Conservation (phyloP, 2,329 filamentous ascomycete species). For the Colletotrichum spaethianum region DNA sequence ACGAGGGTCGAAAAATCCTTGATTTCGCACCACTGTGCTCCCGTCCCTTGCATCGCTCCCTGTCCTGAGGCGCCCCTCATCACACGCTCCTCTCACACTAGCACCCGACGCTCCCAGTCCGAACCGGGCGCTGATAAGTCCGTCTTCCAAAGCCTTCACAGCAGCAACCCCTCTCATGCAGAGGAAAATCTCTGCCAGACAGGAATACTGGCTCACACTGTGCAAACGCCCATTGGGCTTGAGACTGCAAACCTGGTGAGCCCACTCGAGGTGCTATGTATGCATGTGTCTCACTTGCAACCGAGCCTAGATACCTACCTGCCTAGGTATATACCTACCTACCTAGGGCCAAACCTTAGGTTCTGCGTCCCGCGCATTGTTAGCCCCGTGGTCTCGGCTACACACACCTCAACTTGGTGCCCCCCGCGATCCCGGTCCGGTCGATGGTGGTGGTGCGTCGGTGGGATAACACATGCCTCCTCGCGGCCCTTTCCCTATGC, state of each 20-base stretch:
- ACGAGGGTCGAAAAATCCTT: slow-evolving; percentile 21
- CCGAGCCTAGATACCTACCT: neutral
- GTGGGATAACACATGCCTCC: slow-evolving; percentile 34
- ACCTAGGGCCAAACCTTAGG: neutral
- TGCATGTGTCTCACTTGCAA: neutral
- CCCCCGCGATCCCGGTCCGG: slow-evolving; percentile 18
- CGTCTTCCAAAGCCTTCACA: slow-evolving; percentile 25
- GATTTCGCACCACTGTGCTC: slow-evolving; percentile 21
- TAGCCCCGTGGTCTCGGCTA: slow-evolving; percentile 23
- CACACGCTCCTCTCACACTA: slow-evolving; percentile 21
- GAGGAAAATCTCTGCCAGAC: slow-evolving; percentile 11
- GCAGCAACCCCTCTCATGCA: slow-evolving; percentile 6
- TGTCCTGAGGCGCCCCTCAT: slow-evolving; percentile 36
- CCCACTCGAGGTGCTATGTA: neutral
- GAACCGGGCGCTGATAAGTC: slow-evolving; percentile 33
- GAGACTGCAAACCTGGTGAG: slow-evolving; percentile 9
- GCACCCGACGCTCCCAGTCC: slow-evolving; percentile 17
- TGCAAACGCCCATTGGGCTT: slow-evolving; percentile 5
- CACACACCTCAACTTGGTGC: neutral
- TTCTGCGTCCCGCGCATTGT: slow-evolving; percentile 19
- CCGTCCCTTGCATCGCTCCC: slow-evolving; percentile 39
- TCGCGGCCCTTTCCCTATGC: slow-evolving; percentile 2
- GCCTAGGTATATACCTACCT: too few species aligned
- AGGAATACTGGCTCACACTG: slow-evolving; percentile 32
- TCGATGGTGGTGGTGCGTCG: slow-evolving; percentile 10